A percentile compares a stretch with the other conserved stretches of the same genome.
Conservation (phyloP, 495 filamentous ascomycete genomes). For the Pyrenula massariospora region DNA sequence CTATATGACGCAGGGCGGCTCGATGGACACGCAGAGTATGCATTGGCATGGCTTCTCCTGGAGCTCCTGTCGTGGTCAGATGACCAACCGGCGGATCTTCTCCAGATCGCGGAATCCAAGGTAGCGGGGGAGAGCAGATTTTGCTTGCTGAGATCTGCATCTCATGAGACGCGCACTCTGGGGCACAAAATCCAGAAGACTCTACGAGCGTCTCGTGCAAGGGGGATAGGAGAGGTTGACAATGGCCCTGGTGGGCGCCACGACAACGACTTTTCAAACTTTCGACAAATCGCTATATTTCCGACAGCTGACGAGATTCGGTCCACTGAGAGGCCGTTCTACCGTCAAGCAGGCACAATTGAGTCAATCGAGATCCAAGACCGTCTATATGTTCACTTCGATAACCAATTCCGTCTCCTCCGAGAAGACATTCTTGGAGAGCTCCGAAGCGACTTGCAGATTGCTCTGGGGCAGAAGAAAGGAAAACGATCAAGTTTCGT, state of each 20-base stretch:
- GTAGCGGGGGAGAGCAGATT: conserved; percentile 10
- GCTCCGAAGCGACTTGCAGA: conserved; percentile 47
- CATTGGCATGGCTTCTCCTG: conserved; percentile 48
- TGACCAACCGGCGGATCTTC: conserved; percentile 7
- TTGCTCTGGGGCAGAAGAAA: conserved; percentile 28
- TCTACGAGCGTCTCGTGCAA: conserved; percentile 14
- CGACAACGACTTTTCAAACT: conserved; percentile 61
- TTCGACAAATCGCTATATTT: conserved; percentile 49
- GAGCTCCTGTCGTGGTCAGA: conserved; percentile 37
- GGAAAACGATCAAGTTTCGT: conserved; percentile 17
- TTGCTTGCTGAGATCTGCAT: conserved; percentile 21
- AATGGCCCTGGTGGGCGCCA: conserved; percentile 56
- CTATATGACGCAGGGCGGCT: conserved; percentile 27
- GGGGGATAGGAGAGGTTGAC: conserved; percentile 1
- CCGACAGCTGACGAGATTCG: conserved; percentile 62
- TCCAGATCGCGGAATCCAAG: conserved; percentile 18
- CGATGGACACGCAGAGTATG: conserved; percentile 19
- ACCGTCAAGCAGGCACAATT: conserved; percentile 33
- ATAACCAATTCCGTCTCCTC: conserved; percentile 70
- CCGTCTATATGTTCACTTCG: conserved; percentile 43
- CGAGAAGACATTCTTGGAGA: conserved; percentile 65
- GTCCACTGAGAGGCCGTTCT: conserved; percentile 46
- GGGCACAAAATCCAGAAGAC: conserved; percentile 35
- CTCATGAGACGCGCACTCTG: conserved; percentile 14
- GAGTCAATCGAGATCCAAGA: conserved; percentile 10